These are phyloP conservation scores for Magnaporthiopsis rhizophila DNA, from an alignment of 2,329 filamentous ascomycete species.

Conservation along the genomic window DNA sequence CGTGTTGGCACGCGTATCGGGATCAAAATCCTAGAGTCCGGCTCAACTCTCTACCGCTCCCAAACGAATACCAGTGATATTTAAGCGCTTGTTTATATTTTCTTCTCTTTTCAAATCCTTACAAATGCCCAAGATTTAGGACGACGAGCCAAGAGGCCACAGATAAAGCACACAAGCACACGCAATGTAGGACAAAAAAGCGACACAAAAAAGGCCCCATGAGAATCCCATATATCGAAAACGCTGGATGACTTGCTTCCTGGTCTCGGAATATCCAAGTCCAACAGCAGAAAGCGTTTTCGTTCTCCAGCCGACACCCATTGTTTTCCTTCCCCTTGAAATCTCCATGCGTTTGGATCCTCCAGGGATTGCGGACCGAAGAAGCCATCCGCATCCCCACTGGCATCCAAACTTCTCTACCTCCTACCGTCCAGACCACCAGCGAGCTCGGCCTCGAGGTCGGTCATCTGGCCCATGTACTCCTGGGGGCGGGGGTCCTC, in stretches of 20 bases:
- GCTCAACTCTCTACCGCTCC: no score
- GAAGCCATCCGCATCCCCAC: not conserved
- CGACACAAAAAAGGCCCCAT: not conserved
- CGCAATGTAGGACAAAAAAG: not conserved
- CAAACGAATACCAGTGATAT: no score
- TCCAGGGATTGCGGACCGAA: not conserved
- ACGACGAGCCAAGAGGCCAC: no score
- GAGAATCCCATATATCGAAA: not conserved
- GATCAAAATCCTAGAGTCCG: no score
- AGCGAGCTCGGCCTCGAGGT: conserved; percentile 52
- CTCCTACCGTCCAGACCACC: conserved; percentile 46
- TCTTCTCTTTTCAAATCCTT: no score
- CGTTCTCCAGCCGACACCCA: no score
- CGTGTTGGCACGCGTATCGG: no score
- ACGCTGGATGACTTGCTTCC: not conserved
- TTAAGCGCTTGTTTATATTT: no score
- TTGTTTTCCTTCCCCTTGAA: not conserved
- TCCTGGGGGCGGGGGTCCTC: conserved; percentile 55
- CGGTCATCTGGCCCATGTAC: conserved; percentile 38
- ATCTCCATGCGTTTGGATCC: not conserved
- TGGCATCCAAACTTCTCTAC: conserved; percentile 8
- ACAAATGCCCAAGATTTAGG: no score
- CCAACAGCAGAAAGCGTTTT: not conserved
- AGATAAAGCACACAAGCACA: not conserved
- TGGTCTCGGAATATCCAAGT: not conserved